A percentile compares a stretch with the other conserved stretches of the same genome.
Evolutionary conservation across 2,329 filamentous ascomycete genomes (phyloP).

Genomic region (Diaporthe citri): DNA sequence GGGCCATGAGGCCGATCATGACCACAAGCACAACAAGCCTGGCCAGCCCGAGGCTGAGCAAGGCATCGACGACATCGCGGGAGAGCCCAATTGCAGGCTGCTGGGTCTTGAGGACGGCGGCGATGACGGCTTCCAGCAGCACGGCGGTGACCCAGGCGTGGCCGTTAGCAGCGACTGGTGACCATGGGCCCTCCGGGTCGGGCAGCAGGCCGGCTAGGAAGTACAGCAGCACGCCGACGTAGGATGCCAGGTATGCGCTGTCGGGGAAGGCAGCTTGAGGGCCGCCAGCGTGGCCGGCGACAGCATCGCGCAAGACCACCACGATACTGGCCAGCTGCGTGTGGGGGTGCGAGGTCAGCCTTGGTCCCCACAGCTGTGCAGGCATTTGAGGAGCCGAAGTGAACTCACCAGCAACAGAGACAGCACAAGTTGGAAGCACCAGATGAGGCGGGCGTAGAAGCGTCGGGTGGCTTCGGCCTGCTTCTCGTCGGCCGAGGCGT

Average conservation of each 20-base stretch:
- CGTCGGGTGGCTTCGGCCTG: constrained; percentile 43
- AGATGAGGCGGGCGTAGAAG: constrained; percentile 51
- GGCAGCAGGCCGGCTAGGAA: constrained; percentile 57
- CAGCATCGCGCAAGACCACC: constrained; percentile 49
- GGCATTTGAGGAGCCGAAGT: no score
- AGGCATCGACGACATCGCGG: constrained; percentile 46
- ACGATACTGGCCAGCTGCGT: constrained; percentile 51
- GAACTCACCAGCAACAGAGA: constrained; percentile 47
- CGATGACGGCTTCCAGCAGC: constrained; percentile 53
- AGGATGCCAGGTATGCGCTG: constrained; percentile 56
- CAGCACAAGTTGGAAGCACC: constrained; percentile 51
- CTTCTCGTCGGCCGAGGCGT: constrained; percentile 47
- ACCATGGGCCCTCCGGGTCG: constrained; percentile 59
- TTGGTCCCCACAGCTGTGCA: not conserved
- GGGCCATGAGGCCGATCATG: constrained; percentile 50
- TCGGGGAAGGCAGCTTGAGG: constrained; percentile 50
- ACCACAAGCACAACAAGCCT: constrained; percentile 50
- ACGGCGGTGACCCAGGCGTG: constrained; percentile 53
- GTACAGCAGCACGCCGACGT: constrained; percentile 56
- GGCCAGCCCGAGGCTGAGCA: constrained; percentile 50
- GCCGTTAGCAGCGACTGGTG: constrained; percentile 52
- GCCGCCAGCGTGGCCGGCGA: constrained; percentile 46
- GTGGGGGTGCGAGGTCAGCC: not conserved
- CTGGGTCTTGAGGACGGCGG: constrained; percentile 50
- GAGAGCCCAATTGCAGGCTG: constrained; percentile 48